Percentiles rank a stretch among this genome's conserved stretches.
Evolutionary conservation across 176 grass and related monocot species (phyloP).

Genomic region (Avena sativa): DNA sequence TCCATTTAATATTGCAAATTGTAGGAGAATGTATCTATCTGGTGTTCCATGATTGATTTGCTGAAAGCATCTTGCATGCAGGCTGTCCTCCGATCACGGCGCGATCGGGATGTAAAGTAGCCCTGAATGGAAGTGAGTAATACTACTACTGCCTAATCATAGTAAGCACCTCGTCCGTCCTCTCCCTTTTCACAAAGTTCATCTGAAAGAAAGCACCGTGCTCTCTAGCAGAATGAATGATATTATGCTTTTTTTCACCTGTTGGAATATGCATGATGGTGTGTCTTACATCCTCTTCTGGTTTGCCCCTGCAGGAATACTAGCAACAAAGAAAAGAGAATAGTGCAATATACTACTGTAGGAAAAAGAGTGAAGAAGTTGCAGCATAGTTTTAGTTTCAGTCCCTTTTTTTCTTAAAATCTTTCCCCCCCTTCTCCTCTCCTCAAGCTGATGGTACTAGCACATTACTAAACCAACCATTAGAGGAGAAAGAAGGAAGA

Average conservation of each 20-base stretch:
- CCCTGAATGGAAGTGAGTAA: conserved; percentile 48
- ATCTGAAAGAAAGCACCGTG: conserved; percentile 9
- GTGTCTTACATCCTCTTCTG: conserved; percentile 29
- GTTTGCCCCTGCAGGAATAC: conserved; percentile 53
- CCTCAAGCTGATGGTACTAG: conserved; percentile 23
- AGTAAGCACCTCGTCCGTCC: conserved; percentile 56
- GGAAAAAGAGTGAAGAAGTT: conserved; percentile 60
- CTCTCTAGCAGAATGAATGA: conserved; percentile 25
- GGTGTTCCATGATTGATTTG: conserved; percentile 36
- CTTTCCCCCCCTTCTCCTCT: background rate
- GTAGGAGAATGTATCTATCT: background rate
- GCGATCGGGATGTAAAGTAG: conserved; percentile 88
- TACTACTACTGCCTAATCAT: conserved; percentile 79
- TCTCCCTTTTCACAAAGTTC: conserved; percentile 28
- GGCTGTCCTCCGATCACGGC: conserved; percentile 83
- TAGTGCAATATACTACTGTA: conserved; percentile 54
- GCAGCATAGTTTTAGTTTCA: conserved; percentile 63
- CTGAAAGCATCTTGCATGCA: conserved; percentile 51
- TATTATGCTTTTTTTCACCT: conserved; percentile 41
- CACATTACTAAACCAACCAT: conserved; percentile 41
- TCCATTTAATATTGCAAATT: background rate
- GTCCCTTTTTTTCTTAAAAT: background rate
- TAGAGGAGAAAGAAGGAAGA: conserved; percentile 20
- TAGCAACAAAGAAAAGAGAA: conserved; percentile 67
- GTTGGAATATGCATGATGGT: conserved; percentile 41